Evolutionary conservation across 768 basidiomycete genomes (phyloP).

Genomic region (Lactifluus rugatus): DNA sequence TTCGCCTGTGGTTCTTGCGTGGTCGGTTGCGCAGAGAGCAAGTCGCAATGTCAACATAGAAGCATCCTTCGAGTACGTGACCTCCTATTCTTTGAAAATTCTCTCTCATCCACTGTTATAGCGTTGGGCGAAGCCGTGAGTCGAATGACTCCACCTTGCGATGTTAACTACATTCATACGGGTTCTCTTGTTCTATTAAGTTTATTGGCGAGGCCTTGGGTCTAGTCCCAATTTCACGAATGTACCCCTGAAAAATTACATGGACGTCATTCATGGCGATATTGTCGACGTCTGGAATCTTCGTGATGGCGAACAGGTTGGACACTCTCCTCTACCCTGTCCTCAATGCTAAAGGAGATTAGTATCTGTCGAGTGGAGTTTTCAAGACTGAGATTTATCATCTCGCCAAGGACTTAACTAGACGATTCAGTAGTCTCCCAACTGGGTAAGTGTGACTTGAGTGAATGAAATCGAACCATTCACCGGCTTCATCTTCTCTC

Average conservation of each 20-base stretch:
- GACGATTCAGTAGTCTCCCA: too few species aligned
- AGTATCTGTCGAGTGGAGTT: background rate
- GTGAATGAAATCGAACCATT: too few species aligned
- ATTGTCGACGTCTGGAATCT: constrained; percentile 1
- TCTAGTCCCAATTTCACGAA: background rate
- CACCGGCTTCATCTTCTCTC: too few species aligned
- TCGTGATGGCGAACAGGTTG: background rate
- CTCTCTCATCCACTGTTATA: background rate
- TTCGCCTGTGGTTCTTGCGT: background rate
- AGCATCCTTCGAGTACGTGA: constrained; percentile 1
- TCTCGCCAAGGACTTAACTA: too few species aligned
- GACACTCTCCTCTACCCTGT: background rate
- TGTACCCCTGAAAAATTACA: background rate
- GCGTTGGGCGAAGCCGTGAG: constrained; percentile 7
- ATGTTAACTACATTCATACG: background rate
- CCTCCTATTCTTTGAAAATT: background rate
- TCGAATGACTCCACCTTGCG: background rate
- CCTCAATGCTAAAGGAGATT: background rate
- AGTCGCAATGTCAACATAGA: background rate
- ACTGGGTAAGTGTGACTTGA: too few species aligned
- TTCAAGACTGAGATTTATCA: background rate
- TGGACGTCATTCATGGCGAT: background rate
- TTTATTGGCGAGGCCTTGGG: constrained; percentile 2
- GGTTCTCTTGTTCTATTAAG: background rate
- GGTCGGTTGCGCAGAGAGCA: constrained; percentile 6